These are phyloP conservation scores for Ulvella scutata DNA, from an alignment of 139 green algal species.

Conservation along the genomic window DNA sequence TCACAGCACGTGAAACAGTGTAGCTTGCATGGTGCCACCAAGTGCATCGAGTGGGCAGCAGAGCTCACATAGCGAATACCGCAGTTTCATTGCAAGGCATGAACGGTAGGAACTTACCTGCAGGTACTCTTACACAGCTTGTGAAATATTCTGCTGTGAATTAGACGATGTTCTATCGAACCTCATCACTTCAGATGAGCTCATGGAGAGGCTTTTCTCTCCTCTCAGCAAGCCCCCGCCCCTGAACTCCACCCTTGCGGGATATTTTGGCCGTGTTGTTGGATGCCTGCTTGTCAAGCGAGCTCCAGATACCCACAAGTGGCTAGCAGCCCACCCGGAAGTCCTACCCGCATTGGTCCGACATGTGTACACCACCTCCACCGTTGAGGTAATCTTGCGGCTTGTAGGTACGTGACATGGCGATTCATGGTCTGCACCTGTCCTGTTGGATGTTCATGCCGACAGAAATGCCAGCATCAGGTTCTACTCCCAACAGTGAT, in stretches of 20 bases:
- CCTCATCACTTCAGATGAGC: slow-evolving; percentile 53
- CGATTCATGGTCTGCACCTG: slow-evolving; percentile 19
- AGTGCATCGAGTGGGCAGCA: no score
- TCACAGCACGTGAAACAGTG: no score
- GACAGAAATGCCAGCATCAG: slow-evolving; percentile 11
- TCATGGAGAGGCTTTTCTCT: slow-evolving; percentile 70
- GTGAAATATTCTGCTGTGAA: slow-evolving; percentile 94
- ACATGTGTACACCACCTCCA: slow-evolving; percentile 62
- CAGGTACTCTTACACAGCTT: slow-evolving; percentile 88
- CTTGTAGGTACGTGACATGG: slow-evolving; percentile 65
- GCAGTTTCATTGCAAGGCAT: no score
- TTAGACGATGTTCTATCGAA: slow-evolving; percentile 86
- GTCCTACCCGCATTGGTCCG: slow-evolving; percentile 19
- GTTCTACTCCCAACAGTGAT: no score
- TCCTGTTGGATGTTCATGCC: slow-evolving; percentile 33
- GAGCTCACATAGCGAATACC: no score
- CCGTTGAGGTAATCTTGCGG: slow-evolving; percentile 68
- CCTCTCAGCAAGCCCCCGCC: slow-evolving; percentile 44
- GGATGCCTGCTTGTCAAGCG: slow-evolving; percentile 42
- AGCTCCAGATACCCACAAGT: background rate
- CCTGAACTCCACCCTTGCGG: slow-evolving; percentile 59
- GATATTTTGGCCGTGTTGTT: slow-evolving; percentile 88
- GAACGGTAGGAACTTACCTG: background rate
- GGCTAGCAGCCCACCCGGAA: background rate
- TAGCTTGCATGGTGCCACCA: no score